phyloP scores from a whole-genome alignment of 1,284 basidiomycete genomes.

The Leccinum subatratum region DNA sequence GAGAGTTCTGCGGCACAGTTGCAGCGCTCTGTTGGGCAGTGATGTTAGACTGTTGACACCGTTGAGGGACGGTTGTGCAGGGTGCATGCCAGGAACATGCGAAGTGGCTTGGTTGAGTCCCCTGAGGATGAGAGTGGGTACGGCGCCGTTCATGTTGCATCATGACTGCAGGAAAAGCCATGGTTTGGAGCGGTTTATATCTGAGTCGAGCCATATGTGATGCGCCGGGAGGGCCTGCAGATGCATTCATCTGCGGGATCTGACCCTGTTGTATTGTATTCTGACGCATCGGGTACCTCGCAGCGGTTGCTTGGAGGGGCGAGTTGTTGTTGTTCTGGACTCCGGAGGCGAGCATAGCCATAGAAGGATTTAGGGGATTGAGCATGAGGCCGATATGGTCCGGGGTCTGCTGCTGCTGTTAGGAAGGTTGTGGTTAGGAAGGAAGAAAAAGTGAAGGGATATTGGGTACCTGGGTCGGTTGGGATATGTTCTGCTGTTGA shows the following conservation, averaged over 20 bases:
- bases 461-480: constrained; percentile 40
- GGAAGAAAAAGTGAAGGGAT: constrained; percentile 37
- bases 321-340: constrained; percentile 18
- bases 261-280: constrained; percentile 33
- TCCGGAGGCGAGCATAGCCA: constrained; percentile 27
- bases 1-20: no score
- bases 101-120: no score
- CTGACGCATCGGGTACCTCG: constrained; percentile 29
- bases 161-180: constrained; percentile 39
- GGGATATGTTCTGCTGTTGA: constrained; percentile 37
- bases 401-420: constrained; percentile 26
- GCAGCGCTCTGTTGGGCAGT: no score
- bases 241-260: constrained; percentile 37
- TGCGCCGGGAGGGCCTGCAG: constrained; percentile 31
- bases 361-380: constrained; percentile 23
- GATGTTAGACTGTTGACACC: no score
- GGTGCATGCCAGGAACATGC: no score
- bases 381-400: constrained; percentile 21
- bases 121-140: no score
- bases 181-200: constrained; percentile 35
- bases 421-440: constrained; percentile 32
- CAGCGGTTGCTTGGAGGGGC: constrained; percentile 19
- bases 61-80: no score
- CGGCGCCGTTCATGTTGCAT: constrained; percentile 26
- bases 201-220: constrained; percentile 39